Evolutionary conservation across 1,284 basidiomycete genomes (phyloP).

Genomic region (Cryptococcus sp.): DNA sequence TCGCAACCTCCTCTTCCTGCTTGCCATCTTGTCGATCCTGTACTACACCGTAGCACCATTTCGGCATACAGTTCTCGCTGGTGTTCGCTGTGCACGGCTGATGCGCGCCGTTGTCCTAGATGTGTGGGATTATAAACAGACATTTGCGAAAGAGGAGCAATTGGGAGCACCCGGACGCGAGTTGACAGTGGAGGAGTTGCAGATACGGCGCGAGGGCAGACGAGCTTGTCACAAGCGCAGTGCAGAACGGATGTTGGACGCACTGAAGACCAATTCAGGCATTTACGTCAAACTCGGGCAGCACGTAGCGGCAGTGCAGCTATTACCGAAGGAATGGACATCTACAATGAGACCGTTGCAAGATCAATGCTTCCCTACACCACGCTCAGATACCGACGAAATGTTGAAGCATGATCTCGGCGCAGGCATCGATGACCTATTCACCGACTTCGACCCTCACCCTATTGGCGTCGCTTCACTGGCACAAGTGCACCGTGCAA

Average conservation of each 20-base stretch:
- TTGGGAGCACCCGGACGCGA: constrained; percentile 53
- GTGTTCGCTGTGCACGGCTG: constrained; percentile 67
- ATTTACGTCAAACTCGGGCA: constrained; percentile 65
- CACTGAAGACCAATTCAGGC: constrained; percentile 79
- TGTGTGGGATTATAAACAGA: constrained; percentile 81
- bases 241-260: constrained; percentile 72
- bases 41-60: constrained; percentile 54
- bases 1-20: constrained; percentile 33
- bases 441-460: constrained; percentile 80
- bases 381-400: constrained; percentile 44
- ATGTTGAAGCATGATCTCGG: constrained; percentile 49
- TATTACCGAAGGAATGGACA: constrained; percentile 75
- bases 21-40: constrained; percentile 38
- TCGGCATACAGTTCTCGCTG: constrained; percentile 54
- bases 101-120: constrained; percentile 56
- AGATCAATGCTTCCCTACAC: constrained; percentile 62
- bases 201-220: constrained; percentile 61
- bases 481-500: constrained; percentile 91
- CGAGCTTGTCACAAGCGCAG: constrained; percentile 79
- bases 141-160: constrained; percentile 60
- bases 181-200: constrained; percentile 56
- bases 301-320: constrained; percentile 69
- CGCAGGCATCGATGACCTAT: constrained; percentile 48
- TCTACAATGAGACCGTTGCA: constrained; percentile 70
- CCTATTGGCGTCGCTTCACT: constrained; percentile 93